Conservation (phyloP, 2,329 filamentous ascomycete genomes). For the Colletotrichum agaves region DNA sequence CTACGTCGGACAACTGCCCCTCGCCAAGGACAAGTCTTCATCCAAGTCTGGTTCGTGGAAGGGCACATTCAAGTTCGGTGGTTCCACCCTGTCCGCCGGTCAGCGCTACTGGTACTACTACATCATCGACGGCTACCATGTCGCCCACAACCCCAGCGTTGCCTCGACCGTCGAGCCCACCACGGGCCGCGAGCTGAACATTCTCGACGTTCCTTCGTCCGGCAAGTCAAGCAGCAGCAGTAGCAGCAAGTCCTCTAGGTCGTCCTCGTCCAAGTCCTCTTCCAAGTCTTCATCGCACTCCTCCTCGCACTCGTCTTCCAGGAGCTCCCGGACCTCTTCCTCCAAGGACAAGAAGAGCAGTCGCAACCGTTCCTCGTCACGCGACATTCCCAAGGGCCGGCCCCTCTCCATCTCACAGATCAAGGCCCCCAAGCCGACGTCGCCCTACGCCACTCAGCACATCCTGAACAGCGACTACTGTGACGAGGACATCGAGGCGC, state of each 20-base stretch:
- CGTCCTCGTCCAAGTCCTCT: slow-evolving; percentile 47
- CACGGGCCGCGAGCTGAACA: slow-evolving; percentile 96
- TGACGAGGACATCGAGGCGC: slow-evolving; percentile 78
- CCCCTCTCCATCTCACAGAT: slow-evolving; percentile 90
- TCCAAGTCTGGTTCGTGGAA: slow-evolving; percentile 94
- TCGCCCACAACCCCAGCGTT: slow-evolving; percentile 94
- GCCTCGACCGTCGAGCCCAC: slow-evolving; percentile 93
- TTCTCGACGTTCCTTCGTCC: slow-evolving; percentile 84
- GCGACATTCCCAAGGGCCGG: slow-evolving; percentile 87
- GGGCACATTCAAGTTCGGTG: slow-evolving; percentile 96
- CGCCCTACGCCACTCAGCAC: slow-evolving; percentile 86
- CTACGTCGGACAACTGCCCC: slow-evolving; percentile 93
- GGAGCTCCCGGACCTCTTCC: slow-evolving; percentile 45
- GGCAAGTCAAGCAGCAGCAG: slow-evolving; percentile 52
- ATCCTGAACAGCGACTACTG: slow-evolving; percentile 86
- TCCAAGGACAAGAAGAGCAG: slow-evolving; percentile 54
- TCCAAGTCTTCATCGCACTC: slow-evolving; percentile 59
- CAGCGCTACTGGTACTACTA: slow-evolving; percentile 99
- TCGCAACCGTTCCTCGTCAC: slow-evolving; percentile 59
- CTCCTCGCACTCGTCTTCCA: slow-evolving; percentile 58
- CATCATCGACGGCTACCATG: slow-evolving; percentile 99
- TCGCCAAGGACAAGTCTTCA: slow-evolving; percentile 85
- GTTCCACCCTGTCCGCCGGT: slow-evolving; percentile 84
- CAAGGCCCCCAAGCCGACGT: slow-evolving; percentile 87
- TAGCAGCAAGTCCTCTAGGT: slow-evolving; percentile 43